Evolutionary conservation across 192 early-diverging fungal genomes (phyloP), one percentile per base, ranked within the genome.

Genomic region (Backusella tarrabulga): DNA sequence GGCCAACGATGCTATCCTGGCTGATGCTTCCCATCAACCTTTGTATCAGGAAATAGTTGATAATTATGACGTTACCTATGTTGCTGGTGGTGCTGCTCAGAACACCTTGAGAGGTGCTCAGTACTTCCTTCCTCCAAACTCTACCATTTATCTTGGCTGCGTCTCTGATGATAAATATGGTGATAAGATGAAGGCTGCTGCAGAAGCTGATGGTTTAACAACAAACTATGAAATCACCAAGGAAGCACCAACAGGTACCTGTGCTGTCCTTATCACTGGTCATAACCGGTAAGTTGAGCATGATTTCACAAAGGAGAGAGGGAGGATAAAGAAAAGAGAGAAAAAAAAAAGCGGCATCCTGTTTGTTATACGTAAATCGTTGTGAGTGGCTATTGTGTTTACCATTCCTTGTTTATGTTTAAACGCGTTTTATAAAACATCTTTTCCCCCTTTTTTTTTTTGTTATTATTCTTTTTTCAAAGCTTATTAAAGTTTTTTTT

Each of bases 51-150:
- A 96, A 60, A 86, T 99, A 70, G 88, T 94, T 29, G 79, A 87
- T 42, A 84, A 88, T 77, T 86, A 90, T 36, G 84, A 90, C 4
- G 92, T 94, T 69, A 86, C 86, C 79, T 97, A 95, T 85, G 93
- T 96, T 77, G 96, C 96, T 67, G 98, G 98, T 66, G 98, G 98
- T 77, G 96, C 98, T 32, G 90, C 94, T 40, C 98, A 99, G 84
- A 99, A 99, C 91, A 87, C 96, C 52, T 87, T 95, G 54, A 92
- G 98, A 71, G 93, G 92, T 72, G 94, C 92, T 34, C 93, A 90
- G 88, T 95, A 93, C 83, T 81, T 97, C 44, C 89, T 99, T 42
- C 97, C 97, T 60, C 79, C 89, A 73, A 93, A 92, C 73, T 89
- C 91, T 11, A 96, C 95, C 32, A 89, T 96, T 71, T 99, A 97